phyloP scores from a whole-genome alignment of 176 grass and related monocot species.

The Triticum aestivum region DNA sequence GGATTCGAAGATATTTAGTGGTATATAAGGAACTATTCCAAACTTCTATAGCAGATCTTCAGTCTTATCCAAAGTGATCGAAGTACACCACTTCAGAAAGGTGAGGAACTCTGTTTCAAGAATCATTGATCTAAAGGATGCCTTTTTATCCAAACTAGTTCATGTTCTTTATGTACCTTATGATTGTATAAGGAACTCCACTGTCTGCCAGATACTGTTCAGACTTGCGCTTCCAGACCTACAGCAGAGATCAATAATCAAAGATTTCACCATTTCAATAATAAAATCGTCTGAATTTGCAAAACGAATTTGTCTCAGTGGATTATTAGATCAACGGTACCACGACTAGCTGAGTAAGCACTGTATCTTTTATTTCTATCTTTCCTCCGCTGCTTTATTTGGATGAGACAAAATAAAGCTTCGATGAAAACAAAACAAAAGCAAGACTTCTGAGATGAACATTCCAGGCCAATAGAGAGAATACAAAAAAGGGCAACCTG shows the following conservation, averaged over 20 bases:
- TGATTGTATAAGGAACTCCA: slow-evolving; percentile 70
- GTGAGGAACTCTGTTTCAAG: neutral
- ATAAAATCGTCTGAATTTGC: neutral
- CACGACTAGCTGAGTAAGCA: no score
- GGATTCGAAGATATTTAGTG: neutral
- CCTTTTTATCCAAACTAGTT: neutral
- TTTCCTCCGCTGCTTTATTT: neutral
- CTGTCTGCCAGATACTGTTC: slow-evolving; percentile 91
- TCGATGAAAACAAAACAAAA: neutral
- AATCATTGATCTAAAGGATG: neutral
- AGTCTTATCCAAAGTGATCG: neutral
- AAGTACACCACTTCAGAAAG: neutral
- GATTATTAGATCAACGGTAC: no score
- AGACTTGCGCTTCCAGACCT: slow-evolving; percentile 87
- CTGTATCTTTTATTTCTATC: no score
- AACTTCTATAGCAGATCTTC: neutral
- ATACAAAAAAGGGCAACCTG: no score
- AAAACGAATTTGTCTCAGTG: neutral
- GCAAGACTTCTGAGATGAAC: neutral
- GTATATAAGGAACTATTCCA: neutral
- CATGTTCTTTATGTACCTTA: slow-evolving; percentile 47
- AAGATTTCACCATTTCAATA: neutral
- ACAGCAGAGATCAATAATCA: neutral
- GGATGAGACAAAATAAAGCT: neutral
- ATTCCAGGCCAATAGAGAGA: neutral